These are phyloP conservation scores for Pinus albicaulis DNA, from an alignment of 75 land plant species.

Conservation along the genomic window DNA sequence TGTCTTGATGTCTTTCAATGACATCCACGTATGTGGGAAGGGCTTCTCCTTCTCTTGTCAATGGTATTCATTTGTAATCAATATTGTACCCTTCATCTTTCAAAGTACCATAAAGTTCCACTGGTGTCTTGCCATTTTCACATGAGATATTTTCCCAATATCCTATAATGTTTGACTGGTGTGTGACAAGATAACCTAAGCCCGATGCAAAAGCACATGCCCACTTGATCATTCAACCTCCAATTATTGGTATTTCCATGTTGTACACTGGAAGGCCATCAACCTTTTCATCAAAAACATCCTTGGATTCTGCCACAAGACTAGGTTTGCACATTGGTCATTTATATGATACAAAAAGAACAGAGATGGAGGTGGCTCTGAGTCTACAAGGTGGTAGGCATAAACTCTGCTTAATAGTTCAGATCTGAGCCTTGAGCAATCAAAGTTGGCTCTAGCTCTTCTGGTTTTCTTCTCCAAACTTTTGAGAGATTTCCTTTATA, in stretches of 20 bases:
- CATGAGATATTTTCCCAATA: constrained; percentile 83
- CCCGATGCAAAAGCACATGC: constrained; percentile 85
- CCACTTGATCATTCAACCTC: constrained; percentile 52
- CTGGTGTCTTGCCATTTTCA: constrained; percentile 90
- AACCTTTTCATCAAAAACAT: constrained; percentile 30
- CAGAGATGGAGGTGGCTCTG: too few relatives aligned
- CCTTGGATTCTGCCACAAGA: too few relatives aligned
- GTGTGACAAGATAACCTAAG: constrained; percentile 60
- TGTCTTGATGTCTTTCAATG: constrained; percentile 65
- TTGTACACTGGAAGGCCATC: constrained; percentile 49
- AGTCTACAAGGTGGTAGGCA: too few relatives aligned
- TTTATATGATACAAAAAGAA: too few relatives aligned
- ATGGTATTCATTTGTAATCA: constrained; percentile 74
- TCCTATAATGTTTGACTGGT: constrained; percentile 70
- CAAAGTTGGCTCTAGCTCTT: too few relatives aligned
- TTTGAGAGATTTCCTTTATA: too few relatives aligned
- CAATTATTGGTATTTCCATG: too few relatives aligned
- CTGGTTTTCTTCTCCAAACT: too few relatives aligned
- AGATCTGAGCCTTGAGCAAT: too few relatives aligned
- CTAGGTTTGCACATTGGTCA: too few relatives aligned
- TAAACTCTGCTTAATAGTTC: too few relatives aligned
- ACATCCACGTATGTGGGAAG: constrained; percentile 87
- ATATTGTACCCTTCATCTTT: constrained; percentile 74
- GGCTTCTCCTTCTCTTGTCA: constrained; percentile 92
- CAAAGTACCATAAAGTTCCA: constrained; percentile 73